phyloP scores from a whole-genome alignment of 2,329 filamentous ascomycete genomes.

The Blastomyces percursus region DNA sequence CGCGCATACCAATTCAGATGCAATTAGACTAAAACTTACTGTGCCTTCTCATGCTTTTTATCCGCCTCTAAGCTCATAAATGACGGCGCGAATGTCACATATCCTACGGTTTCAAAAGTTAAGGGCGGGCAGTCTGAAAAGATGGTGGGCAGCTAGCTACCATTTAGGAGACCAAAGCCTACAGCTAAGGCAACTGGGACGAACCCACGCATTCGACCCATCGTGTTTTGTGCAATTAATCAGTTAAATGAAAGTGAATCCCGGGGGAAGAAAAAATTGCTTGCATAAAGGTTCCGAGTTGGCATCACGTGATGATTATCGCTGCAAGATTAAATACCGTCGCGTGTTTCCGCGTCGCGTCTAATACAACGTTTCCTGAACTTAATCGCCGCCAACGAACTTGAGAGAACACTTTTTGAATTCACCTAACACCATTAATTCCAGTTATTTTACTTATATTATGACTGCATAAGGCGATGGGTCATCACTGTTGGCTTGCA shows the following conservation, averaged over 20 bases:
- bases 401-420: background rate
- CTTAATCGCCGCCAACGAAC: background rate
- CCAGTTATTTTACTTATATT: background rate
- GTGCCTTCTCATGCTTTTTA: constrained; percentile 16
- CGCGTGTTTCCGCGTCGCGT: background rate
- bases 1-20: background rate
- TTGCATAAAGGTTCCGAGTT: no score
- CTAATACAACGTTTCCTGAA: background rate
- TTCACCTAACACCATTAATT: background rate
- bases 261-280: no score
- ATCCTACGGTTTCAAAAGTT: constrained; percentile 22
- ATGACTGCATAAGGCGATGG: constrained; percentile 19
- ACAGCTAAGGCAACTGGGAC: constrained; percentile 29
- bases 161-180: constrained; percentile 32
- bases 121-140: background rate
- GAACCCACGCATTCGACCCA: constrained; percentile 28
- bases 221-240: constrained; percentile 10
- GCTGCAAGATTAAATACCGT: no score
- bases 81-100: constrained; percentile 35
- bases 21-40: constrained; percentile 4
- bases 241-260: no score
- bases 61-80: constrained; percentile 28
- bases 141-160: constrained; percentile 14
- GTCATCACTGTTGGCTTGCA: constrained; percentile 17
- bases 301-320: background rate